Base-by-base conservation (phyloP, 352 stramenopile species). In the Pythium pectinolyticum region DNA sequence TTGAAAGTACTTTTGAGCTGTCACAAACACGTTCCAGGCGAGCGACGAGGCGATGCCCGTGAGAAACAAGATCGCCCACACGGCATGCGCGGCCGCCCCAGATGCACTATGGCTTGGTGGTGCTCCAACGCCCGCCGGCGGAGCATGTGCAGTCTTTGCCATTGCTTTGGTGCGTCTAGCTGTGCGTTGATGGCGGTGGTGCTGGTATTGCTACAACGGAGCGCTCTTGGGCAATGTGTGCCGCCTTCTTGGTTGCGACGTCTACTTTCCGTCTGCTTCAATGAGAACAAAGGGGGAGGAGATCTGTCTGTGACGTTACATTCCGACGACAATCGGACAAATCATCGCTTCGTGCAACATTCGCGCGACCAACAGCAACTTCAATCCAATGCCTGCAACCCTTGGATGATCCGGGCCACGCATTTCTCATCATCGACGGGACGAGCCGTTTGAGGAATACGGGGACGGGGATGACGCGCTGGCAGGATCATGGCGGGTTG, bases 21-120 rank as follows among this genome's bases (percentile, higher is more conserved):
- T 95, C 69, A 95, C 89, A 61, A 95, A 95, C 22, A 94, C 84
- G 47, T 95, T 95, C 84, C 83, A 95, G 41, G 86, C 84, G 40
- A 95, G 75, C 25, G 82, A 85, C 14, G 80, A 85, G 9, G 79
- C 84, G 57, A 95, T 69, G 71, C 86, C 86, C 39, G 87, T 74
- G 53, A 93, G 68, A 61, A 95, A 90, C 67, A 95, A 85, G 65
- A 91, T 86, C 45, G 50, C 63, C 69, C 86, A 91, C 58, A 88
- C 80, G 27, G 57, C 57, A 31, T 67, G 65, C n/a, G 75, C 75
- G 10, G 74, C 50, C 11, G 45, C 49, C 10, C 31, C 28, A 1
- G 51, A 59, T 2, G 53, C 10, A n/a, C n/a, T n/a, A n/a, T n/a
- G n/a, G n/a, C n/a, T n/a, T n/a, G n/a, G n/a, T n/a, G n/a, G n/a